Evolutionary conservation across 31 red algal genomes (phyloP).

Genomic region (Odonthalia washingtoniensis): DNA sequence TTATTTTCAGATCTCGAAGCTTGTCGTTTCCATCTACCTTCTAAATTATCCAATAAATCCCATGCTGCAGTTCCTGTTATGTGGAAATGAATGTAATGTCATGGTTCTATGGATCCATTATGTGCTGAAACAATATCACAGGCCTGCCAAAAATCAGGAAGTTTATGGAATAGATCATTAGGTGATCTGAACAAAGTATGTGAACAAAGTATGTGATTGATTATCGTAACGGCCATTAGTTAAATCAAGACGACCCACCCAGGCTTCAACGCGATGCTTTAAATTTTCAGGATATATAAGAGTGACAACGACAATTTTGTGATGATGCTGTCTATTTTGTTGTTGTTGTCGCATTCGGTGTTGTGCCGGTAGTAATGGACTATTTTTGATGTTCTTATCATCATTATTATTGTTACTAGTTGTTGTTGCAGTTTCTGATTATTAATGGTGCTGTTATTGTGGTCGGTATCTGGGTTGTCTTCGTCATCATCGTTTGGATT

Average conservation of each 20-base stretch:
- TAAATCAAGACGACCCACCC: constrained; percentile 79
- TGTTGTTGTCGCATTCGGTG: no score
- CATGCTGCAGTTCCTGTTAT: constrained; percentile 73
- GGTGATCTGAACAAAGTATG: constrained; percentile 53
- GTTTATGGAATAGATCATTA: no score
- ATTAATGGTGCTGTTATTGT: no score
- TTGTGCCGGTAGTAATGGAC: no score
- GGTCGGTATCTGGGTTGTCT: no score
- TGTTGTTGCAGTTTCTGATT: no score
- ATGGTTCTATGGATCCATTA: constrained; percentile 80
- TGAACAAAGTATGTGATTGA: constrained; percentile 68
- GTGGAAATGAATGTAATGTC: constrained; percentile 77
- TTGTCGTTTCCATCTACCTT: constrained; percentile 79
- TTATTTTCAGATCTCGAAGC: constrained; percentile 47
- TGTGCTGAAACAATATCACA: constrained; percentile 44
- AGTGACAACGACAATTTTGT: constrained; percentile 73
- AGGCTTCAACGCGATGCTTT: constrained; percentile 67
- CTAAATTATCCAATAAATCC: constrained; percentile 86
- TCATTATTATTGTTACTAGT: no score
- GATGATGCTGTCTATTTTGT: no score
- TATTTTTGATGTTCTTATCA: no score
- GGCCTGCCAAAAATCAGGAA: constrained; percentile 77
- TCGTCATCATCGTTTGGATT: no score
- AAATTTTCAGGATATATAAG: constrained; percentile 49
- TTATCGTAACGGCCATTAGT: constrained; percentile 90